Evolutionary conservation across 352 stramenopile genomes (phyloP).

Genomic region (Pythium volutum): DNA sequence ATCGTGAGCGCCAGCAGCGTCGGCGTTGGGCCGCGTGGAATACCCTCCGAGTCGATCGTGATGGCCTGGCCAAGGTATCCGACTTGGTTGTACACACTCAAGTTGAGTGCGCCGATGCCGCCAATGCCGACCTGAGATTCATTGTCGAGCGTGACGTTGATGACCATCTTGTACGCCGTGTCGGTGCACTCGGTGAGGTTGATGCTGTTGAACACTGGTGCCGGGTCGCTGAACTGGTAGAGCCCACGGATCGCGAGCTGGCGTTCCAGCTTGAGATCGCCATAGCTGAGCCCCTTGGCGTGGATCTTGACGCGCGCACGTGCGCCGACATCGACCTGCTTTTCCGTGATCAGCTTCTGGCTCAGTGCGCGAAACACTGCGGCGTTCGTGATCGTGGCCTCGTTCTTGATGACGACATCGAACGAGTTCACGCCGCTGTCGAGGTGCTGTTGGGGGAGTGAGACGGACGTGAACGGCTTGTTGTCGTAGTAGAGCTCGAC

Average conservation of each 20-base stretch:
- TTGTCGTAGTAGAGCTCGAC: constrained; percentile 8
- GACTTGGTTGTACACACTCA: constrained; percentile 16
- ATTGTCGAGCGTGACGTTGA: constrained; percentile 25
- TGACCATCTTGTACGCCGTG: constrained; percentile 16
- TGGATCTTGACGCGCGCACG: constrained; percentile 7
- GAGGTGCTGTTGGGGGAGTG: constrained; percentile 7
- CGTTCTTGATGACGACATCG: constrained; percentile 15
- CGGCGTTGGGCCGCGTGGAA: constrained; percentile 8
- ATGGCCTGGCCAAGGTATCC: constrained; percentile 20
- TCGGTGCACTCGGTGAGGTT: constrained; percentile 13
- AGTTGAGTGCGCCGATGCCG: constrained; percentile 21
- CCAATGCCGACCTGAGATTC: constrained; percentile 17
- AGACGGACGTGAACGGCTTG: constrained; percentile 11
- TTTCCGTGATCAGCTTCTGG: constrained; percentile 11
- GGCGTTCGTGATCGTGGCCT: constrained; percentile 10
- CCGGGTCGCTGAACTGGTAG: constrained; percentile 17
- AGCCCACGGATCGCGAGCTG: constrained; percentile 16
- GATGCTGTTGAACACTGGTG: constrained; percentile 17
- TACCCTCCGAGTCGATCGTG: constrained; percentile 1
- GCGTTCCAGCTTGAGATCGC: constrained; percentile 14
- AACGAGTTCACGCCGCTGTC: constrained; percentile 9
- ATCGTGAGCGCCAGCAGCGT: constrained; percentile 15
- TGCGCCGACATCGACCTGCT: constrained; percentile 7
- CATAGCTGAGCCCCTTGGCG: constrained; percentile 9
- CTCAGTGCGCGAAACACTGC: constrained; percentile 14